phyloP scores from a whole-genome alignment of 352 stramenopile species.

The Aphanomyces astaci region DNA sequence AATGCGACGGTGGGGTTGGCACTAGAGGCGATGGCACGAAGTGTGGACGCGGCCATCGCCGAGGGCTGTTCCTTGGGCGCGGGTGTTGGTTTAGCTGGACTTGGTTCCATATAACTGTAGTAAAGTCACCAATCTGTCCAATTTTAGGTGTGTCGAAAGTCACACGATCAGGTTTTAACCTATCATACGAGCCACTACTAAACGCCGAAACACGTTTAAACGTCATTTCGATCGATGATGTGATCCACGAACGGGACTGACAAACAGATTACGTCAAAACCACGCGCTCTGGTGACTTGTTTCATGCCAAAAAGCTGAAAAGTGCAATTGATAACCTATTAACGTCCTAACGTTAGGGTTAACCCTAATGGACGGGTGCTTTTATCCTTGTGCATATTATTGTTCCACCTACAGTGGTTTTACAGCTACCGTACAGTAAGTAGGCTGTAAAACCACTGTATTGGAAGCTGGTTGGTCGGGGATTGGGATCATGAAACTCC shows the following conservation, averaged over 20 bases:
- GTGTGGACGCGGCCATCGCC: neutral
- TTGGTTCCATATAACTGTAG: neutral
- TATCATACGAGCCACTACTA: no score
- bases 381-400: no score
- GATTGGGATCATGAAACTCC: no score
- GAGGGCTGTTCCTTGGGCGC: neutral
- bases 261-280: neutral
- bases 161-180: neutral
- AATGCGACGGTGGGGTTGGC: neutral
- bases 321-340: no score
- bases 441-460: no score
- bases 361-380: no score
- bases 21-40: neutral
- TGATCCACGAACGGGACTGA: neutral
- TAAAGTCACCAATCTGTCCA: neutral
- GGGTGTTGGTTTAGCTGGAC: neutral
- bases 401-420: no score
- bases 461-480: no score
- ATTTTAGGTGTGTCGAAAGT: neutral
- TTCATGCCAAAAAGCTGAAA: constrained; percentile 2
- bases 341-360: no score
- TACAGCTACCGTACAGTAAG: no score
- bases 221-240: neutral
- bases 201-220: neutral
- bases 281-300: neutral